phyloP scores from a whole-genome alignment of 1,139 yeast genomes.

The Protomyces gravidus region DNA sequence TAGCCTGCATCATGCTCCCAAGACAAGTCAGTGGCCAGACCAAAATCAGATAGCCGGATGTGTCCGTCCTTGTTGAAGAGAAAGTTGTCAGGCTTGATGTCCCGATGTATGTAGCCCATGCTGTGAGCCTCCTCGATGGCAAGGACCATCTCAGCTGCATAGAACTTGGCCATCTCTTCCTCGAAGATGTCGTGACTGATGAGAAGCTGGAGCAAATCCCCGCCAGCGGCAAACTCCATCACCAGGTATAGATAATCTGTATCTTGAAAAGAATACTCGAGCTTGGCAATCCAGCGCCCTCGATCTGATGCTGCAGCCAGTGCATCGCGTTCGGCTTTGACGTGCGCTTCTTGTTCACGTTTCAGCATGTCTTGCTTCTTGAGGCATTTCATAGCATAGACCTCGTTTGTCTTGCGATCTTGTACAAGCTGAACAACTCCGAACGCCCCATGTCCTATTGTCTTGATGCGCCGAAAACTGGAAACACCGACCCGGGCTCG shows the following conservation, averaged over 20 bases:
- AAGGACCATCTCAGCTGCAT: conserved; percentile 77
- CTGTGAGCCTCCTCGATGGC: conserved; percentile 78
- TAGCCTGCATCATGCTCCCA: conserved; percentile 56
- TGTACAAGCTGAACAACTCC: conserved; percentile 30
- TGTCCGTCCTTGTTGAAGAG: conserved; percentile 77
- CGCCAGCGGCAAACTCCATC: conserved; percentile 96
- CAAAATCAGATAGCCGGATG: conserved; percentile 78
- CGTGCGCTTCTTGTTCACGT: conserved; percentile 53
- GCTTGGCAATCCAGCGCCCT: conserved; percentile 25
- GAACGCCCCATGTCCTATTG: conserved; percentile 30
- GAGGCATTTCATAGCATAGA: conserved; percentile 30
- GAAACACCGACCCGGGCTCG: conserved; percentile 18
- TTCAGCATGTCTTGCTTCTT: conserved; percentile 29
- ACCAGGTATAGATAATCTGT: conserved; percentile 81
- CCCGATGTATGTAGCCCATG: conserved; percentile 79
- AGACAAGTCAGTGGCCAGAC: conserved; percentile 54
- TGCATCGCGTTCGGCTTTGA: conserved; percentile 48
- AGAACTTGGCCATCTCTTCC: conserved; percentile 81
- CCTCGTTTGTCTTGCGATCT: conserved; percentile 13
- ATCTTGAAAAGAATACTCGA: conserved; percentile 29
- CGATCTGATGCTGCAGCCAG: conserved; percentile 26
- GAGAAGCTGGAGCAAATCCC: conserved; percentile 73
- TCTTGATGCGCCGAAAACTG: conserved; percentile 19
- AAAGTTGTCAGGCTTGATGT: conserved; percentile 69
- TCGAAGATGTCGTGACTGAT: conserved; percentile 73